A percentile compares a stretch with the other conserved stretches of the same genome.
phyloP scores from a whole-genome alignment of 768 basidiomycete species.

The Boletus rubropictus region DNA sequence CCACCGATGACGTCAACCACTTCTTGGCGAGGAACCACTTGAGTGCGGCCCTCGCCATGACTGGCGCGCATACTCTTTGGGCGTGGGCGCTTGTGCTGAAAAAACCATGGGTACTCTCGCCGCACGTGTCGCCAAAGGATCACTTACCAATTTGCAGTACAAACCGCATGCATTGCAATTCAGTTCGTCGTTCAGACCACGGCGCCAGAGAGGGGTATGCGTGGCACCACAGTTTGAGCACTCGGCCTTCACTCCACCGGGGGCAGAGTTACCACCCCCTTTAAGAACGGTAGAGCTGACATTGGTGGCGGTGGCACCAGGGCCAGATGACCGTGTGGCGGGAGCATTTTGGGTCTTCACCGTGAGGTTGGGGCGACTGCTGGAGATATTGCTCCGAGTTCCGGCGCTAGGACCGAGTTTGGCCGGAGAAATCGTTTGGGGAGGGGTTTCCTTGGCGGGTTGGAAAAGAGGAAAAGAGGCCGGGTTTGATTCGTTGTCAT shows the following conservation, averaged over 20 bases:
- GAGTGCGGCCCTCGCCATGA: conserved; percentile 66
- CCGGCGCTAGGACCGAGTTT: conserved; percentile 52
- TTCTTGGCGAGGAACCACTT: conserved; percentile 60
- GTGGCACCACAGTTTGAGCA: conserved; percentile 88
- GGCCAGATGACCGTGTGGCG: conserved; percentile 49
- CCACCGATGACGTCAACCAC: conserved; percentile 68
- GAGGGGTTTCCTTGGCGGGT: conserved; percentile 36
- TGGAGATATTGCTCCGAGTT: conserved; percentile 41
- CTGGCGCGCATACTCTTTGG: conserved; percentile 82
- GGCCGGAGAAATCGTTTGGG: conserved; percentile 53
- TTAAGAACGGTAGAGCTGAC: conserved; percentile 41
- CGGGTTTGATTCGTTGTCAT: conserved; percentile 1
- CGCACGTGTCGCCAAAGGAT: background rate
- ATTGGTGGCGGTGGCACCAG: conserved; percentile 60
- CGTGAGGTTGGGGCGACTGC: conserved; percentile 52
- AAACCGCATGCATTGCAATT: conserved; percentile 88
- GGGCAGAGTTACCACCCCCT: conserved; percentile 35
- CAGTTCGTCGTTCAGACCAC: conserved; percentile 81
- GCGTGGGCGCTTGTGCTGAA: conserved; percentile 78
- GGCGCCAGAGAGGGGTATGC: conserved; percentile 82
- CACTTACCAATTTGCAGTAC: conserved; percentile 76
- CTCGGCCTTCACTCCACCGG: conserved; percentile 67
- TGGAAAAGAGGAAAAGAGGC: conserved; percentile 34
- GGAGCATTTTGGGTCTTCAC: conserved; percentile 48
- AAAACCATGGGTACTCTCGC: background rate